Base-by-base conservation (phyloP, 192 early-diverging fungal species). In the Funneliformis geosporum region DNA sequence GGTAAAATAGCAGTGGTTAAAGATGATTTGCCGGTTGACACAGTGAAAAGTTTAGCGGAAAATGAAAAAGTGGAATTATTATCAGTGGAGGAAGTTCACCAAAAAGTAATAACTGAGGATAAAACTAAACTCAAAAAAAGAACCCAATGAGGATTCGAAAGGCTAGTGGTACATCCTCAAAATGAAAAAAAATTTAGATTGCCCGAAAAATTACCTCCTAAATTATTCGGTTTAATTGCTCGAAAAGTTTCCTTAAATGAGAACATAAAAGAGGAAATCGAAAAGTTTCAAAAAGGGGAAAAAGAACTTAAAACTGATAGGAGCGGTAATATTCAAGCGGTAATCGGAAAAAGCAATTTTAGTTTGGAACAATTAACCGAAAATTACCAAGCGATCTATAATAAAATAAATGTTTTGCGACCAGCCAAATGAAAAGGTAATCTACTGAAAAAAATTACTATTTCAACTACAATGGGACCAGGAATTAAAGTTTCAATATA, bases 381-480 rank as follows among this genome's bases (percentile, higher is more conserved):
- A 38, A 68, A 68, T 42, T 68, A 27, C 8, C 7, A 68, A 68
- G 38, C 28, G 9, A 18, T 38, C 12, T 27, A 68, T 27, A 38
- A 68, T 33, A 27, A 7, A 33, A 27, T 68, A 33, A 27, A 8
- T 7, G 6, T 0, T 68, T 68, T 68, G 38, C 7, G 18, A 40
- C 66, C 66, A 4, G 28, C 16, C 9, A 42, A 42, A 7, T 68
- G 66, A 38, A 68, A 68, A 38, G 66, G 66, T 68, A 28, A 68
- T 68, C 38, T 33, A 2, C 1, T 68, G 8, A 7, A 18, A 6
- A 68, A 42, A 7, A 33, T 38, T 12, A 68, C 25, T 38, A 9
- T 68, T 68, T 68, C 66, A 27, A 68, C 66, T 0, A 4, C 66
- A 16, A 68, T 68, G 66, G 66, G 66, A 27, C 66, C 66, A 27